Conservation (phyloP, 2,329 filamentous ascomycete species). For the Beauveria varroae region DNA sequence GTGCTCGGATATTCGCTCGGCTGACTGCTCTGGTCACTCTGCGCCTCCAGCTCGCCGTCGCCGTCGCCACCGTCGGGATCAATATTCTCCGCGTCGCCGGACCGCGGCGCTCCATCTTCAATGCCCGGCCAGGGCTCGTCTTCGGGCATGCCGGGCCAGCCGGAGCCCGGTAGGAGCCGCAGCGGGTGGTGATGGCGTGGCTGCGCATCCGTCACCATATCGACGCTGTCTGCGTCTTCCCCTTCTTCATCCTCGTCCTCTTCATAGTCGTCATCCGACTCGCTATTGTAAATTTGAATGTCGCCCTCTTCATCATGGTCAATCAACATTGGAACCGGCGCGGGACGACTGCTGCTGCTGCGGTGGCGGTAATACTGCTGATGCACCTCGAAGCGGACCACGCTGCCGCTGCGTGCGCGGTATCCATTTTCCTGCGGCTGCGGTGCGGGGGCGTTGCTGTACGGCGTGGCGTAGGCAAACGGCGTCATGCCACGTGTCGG, state of each 20-base stretch:
- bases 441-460: constrained; percentile 50
- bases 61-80: constrained; percentile 28
- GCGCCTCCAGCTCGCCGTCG: constrained; percentile 21
- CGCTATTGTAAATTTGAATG: constrained; percentile 29
- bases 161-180: constrained; percentile 22
- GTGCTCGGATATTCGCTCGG: constrained; percentile 51
- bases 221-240: constrained; percentile 19
- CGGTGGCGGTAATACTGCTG: constrained; percentile 30
- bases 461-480: constrained; percentile 68
- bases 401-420: constrained; percentile 21
- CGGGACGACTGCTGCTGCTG: constrained; percentile 24
- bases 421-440: constrained; percentile 29
- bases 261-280: constrained; percentile 27
- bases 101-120: constrained; percentile 33
- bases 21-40: constrained; percentile 38
- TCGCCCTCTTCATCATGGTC: constrained; percentile 18
- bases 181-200: constrained; percentile 12
- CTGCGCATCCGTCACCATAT: constrained; percentile 20
- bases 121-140: constrained; percentile 52
- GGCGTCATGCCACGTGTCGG: constrained; percentile 42
- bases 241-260: constrained; percentile 16
- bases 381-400: constrained; percentile 19
- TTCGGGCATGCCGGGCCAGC: constrained; percentile 31
- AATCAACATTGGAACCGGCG: neutral
- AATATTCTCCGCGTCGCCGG: constrained; percentile 41